A percentile compares a stretch with the other conserved stretches of the same genome.
These are phyloP conservation scores for Scedosporium dehoogii DNA, from an alignment of 2,329 filamentous ascomycete species.

Conservation along the genomic window DNA sequence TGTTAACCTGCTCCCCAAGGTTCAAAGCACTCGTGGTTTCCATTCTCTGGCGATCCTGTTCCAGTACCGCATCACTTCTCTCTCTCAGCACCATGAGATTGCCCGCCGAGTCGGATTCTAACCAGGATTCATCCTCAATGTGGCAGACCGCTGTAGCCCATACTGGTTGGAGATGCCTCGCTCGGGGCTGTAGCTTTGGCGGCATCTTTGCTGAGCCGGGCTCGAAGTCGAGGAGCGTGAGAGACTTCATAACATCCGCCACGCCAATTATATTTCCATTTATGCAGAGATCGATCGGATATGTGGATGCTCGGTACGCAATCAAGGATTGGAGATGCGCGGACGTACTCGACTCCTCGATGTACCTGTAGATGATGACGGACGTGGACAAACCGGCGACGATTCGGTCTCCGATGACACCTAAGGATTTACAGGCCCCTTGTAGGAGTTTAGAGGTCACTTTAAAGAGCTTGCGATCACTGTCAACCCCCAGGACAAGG, in stretches of 20 bases:
- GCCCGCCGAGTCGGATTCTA: constrained; percentile 78
- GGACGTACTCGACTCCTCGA: constrained; percentile 42
- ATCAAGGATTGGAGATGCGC: constrained; percentile 60
- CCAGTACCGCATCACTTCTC: constrained; percentile 62
- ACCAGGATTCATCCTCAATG: constrained; percentile 63
- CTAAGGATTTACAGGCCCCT: constrained; percentile 72
- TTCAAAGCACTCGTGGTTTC: constrained; percentile 72
- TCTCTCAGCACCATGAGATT: constrained; percentile 75
- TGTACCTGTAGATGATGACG: constrained; percentile 50
- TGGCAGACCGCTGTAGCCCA: constrained; percentile 75
- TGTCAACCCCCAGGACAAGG: constrained; percentile 72
- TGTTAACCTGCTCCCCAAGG: constrained; percentile 88
- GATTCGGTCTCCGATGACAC: constrained; percentile 64
- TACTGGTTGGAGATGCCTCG: constrained; percentile 68
- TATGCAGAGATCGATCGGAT: constrained; percentile 71
- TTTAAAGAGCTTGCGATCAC: constrained; percentile 61
- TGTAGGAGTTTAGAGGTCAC: constrained; percentile 61
- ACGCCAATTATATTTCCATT: constrained; percentile 69
- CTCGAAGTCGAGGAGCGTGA: constrained; percentile 66
- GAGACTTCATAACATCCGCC: constrained; percentile 87
- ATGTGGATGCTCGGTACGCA: constrained; percentile 71
- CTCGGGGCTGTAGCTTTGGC: constrained; percentile 53
- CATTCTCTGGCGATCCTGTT: constrained; percentile 61
- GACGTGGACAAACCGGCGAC: constrained; percentile 88
- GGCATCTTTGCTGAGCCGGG: constrained; percentile 33